These are phyloP conservation scores for Dimargaris verticillata DNA, from an alignment of 192 early-diverging fungal genomes.

Conservation along the genomic window DNA sequence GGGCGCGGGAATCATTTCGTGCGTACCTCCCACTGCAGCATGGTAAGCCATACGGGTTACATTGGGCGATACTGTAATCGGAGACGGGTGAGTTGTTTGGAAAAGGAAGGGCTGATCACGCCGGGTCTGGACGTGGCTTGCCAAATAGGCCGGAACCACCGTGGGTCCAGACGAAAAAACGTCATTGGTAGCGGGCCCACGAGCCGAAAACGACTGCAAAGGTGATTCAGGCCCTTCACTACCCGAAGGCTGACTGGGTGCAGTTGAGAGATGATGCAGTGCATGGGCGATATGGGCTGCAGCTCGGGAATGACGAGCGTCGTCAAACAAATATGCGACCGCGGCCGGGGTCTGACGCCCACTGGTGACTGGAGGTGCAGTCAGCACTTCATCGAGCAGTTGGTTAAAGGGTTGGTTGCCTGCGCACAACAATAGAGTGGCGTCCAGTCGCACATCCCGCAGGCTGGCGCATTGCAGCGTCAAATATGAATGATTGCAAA, in stretches of 20 bases:
- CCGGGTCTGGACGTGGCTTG: neutral
- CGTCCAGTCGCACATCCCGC: neutral
- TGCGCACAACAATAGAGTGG: neutral
- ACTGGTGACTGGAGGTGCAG: neutral
- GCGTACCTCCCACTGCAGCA: neutral
- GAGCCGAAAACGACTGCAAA: too few species aligned
- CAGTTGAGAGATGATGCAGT: too few species aligned
- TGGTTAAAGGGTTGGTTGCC: neutral
- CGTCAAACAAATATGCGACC: too few species aligned
- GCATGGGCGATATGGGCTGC: too few species aligned
- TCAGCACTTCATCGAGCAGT: neutral
- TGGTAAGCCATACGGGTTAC: neutral
- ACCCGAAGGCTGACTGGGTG: neutral
- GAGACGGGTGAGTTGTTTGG: neutral
- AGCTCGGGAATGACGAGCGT: too few species aligned
- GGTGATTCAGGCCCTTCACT: neutral
- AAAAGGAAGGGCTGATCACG: neutral
- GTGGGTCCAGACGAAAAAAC: neutral
- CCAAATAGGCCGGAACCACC: conserved; percentile 1
- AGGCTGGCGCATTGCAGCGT: conserved; percentile 2
- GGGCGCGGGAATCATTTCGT: conserved; percentile 5
- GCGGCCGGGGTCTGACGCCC: too few species aligned
- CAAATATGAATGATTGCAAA: neutral
- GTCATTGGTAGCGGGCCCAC: too few species aligned
- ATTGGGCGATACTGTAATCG: conserved; percentile 1